Evolutionary conservation across 2,329 filamentous ascomycete genomes (phyloP).

Genomic region (Ascochyta viciae-villosae): DNA sequence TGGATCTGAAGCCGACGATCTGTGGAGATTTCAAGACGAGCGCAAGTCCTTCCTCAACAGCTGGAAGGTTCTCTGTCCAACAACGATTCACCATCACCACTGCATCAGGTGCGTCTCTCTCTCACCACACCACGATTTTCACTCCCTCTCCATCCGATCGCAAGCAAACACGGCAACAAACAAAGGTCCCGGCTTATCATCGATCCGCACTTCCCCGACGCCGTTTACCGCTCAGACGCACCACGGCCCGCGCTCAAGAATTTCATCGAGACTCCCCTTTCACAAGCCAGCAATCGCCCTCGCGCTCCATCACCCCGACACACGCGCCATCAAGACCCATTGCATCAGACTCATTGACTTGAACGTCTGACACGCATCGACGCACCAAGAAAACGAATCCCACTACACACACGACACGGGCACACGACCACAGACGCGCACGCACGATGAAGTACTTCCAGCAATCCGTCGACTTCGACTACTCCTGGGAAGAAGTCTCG

Average conservation of each 20-base stretch:
- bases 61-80: constrained; percentile 8
- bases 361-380: constrained; percentile 12
- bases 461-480: constrained; percentile 88
- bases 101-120: not conserved
- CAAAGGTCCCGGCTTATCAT: constrained; percentile 15
- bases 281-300: constrained; percentile 14
- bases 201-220: constrained; percentile 16
- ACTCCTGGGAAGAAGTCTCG: constrained; percentile 98
- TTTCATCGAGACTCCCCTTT: constrained; percentile 21
- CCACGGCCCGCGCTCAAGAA: constrained; percentile 21
- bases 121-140: not conserved
- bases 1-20: constrained; percentile 11
- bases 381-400: constrained; percentile 1
- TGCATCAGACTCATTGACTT: constrained; percentile 14
- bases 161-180: constrained; percentile 2
- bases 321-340: constrained; percentile 21
- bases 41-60: not conserved
- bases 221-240: constrained; percentile 17
- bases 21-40: constrained; percentile 9
- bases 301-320: constrained; percentile 3
- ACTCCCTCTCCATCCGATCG: not conserved
- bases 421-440: constrained; percentile 24
- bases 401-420: not conserved
- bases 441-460: constrained; percentile 90
- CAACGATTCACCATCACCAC: not conserved